Evolutionary conservation across 2,329 filamentous ascomycete genomes (phyloP).

Genomic region (Hymenoscyphus albidus): DNA sequence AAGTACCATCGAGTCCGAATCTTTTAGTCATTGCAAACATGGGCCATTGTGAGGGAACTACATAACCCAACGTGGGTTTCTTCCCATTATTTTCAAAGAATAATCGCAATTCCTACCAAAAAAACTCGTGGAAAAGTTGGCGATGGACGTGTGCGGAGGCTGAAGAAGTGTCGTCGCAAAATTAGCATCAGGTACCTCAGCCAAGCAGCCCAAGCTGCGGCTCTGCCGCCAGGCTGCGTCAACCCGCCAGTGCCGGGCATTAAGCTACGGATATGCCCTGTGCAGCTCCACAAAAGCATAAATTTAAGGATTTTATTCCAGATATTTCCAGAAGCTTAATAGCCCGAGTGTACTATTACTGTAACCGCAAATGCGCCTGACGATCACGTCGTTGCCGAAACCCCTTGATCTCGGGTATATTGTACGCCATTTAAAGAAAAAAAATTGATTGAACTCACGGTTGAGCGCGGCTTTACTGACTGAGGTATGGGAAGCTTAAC

Average conservation of each 20-base stretch:
- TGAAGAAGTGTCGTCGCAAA: neutral
- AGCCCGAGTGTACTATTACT: neutral
- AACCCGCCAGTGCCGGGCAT: neutral
- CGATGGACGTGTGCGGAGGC: neutral
- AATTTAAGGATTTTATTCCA: neutral
- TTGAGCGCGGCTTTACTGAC: too few species aligned
- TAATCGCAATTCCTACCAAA: too few species aligned
- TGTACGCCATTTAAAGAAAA: too few species aligned
- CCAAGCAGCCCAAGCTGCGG: neutral
- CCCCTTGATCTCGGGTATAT: neutral
- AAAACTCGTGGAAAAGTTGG: too few species aligned
- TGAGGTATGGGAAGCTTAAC: too few species aligned
- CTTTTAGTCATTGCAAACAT: neutral
- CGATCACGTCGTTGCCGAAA: neutral
- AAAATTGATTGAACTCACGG: too few species aligned
- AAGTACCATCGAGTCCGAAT: constrained; percentile 5
- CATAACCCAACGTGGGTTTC: neutral
- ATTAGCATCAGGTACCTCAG: neutral
- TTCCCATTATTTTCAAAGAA: too few species aligned
- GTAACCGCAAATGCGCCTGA: too few species aligned
- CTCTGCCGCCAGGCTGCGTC: neutral
- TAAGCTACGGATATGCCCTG: neutral
- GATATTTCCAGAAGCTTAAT: neutral
- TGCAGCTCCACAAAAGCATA: neutral
- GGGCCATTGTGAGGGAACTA: neutral